Percentiles rank a stretch among this genome's conserved stretches.
Evolutionary conservation across 371 early-diverging fungal genomes (phyloP).

Genomic region (Aphelidium insulamus): DNA sequence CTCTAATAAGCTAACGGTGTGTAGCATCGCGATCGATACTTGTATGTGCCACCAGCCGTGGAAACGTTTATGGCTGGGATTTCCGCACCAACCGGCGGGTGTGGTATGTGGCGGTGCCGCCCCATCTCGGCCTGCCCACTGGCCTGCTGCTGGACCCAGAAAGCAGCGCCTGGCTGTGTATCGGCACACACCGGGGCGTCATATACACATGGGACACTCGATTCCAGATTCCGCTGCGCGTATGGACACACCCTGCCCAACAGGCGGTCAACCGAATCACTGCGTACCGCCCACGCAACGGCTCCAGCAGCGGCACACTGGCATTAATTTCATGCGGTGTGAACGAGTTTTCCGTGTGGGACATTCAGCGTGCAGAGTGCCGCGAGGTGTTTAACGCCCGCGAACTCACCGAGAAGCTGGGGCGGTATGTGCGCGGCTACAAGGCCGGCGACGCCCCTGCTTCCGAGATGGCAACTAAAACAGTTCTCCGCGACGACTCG

Average conservation of each 20-base stretch:
- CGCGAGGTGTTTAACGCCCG: slow-evolving; percentile 39
- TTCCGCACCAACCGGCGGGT: slow-evolving; percentile 39
- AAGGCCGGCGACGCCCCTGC: neutral
- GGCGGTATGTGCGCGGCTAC: slow-evolving; percentile 10
- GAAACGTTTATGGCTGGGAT: slow-evolving; percentile 50
- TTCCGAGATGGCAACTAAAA: slow-evolving; percentile 5
- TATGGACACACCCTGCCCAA: slow-evolving; percentile 58
- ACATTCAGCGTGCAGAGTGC: slow-evolving; percentile 44
- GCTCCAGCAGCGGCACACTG: too few species aligned
- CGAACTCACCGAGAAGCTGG: slow-evolving; percentile 27
- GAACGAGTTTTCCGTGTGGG: slow-evolving; percentile 68
- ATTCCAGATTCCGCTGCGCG: slow-evolving; percentile 45
- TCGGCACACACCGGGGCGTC: slow-evolving; percentile 62
- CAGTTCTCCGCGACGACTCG: slow-evolving; percentile 8
- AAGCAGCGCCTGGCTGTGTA: slow-evolving; percentile 34
- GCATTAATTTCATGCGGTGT: slow-evolving; percentile 39
- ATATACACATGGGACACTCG: slow-evolving; percentile 62
- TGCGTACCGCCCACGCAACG: slow-evolving; percentile 17
- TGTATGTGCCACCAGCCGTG: slow-evolving; percentile 49
- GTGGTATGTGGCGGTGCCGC: slow-evolving; percentile 35
- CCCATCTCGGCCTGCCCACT: slow-evolving; percentile 29
- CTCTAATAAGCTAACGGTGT: slow-evolving; percentile 15
- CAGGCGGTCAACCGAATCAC: slow-evolving; percentile 37
- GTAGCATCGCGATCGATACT: slow-evolving; percentile 43
- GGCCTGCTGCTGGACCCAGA: slow-evolving; percentile 37